Evolutionary conservation across 2,329 filamentous ascomycete genomes (phyloP), one percentile per base, ranked within the genome.

Genomic region (Ascochyta lentis): DNA sequence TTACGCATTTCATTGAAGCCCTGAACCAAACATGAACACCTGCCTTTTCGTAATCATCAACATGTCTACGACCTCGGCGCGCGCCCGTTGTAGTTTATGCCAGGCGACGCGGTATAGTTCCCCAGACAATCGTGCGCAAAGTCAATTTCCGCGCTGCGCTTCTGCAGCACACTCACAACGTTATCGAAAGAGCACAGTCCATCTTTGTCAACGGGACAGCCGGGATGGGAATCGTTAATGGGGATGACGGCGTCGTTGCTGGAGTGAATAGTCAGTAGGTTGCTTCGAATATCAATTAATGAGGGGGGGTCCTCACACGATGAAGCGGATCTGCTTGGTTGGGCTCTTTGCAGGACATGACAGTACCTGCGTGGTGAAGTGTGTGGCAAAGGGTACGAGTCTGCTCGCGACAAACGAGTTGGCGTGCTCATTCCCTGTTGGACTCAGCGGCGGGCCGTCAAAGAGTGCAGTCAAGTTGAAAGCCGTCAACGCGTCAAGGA

Each of bases 401-500:
- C 63, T 64, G 42, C 65, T 70, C 10, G 69, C 69, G 1, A 67
- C 63, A 29, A 72, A 72, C 34, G 40, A 60, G 29, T 68, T 71
- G n/a, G 52, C 35, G 5, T 58, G 54, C n/a, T 51, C 40, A 31
- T 72, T 64, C 0, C 63, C 69, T 0, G 43, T 53, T 1, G 54
- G 38, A 33, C 57, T 65, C n/a, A 71, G 48, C 0, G 68, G 66
- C 3, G 64, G 61, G 1, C 69, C 69, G 6, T 63, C 58, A 40
- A 72, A 72, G 29, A 72, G 39, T 1, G 69, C 68, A 0, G 67
- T 71, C n/a, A 72, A 29, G 34, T 72, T 73, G 39, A 73, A 72
- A 0, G 67, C 70, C 2, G 55, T 66, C 0, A 73, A 64, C 6
- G 59, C 57, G 41, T 73, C 70, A 4, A 73, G 62, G 2, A 73